Base-by-base conservation (phyloP, 2,329 filamentous ascomycete genomes). In the Aureobasidium sp. region DNA sequence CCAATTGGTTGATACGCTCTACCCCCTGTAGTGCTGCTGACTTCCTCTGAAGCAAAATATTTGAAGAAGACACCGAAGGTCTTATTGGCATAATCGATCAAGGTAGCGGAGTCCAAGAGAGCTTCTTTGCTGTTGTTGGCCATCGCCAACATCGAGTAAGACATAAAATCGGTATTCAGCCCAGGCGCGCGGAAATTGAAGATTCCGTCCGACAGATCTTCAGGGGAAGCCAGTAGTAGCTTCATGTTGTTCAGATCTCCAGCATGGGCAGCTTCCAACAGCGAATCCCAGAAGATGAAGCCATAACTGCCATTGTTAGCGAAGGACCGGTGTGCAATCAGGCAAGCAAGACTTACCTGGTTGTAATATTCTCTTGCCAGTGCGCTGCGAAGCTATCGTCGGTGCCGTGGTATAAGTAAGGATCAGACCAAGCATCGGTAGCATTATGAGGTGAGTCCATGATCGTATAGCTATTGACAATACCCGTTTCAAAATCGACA, bases 21-120 rank as follows among this genome's bases (percentile, higher is more conserved):
- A 5, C 50, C 50, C 2, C 33, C 50, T 15, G 50, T 6, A 12
- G 5, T n/a, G 17, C 50, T 40, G 8, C 14, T 56, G 24, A 56
- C 37, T 3, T 56, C 19, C 9, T 44, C 37, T 5, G 37, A 44
- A 5, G 39, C 52, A 19, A 44, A 56, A 24, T 56, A 37, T 27
- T 56, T 56, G 52, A 56, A 56, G 17, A 56, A 56, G 9, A 44
- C 17, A 31, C 52, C 52, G n/a, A 56, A 56, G 11, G 52, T 56
- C 22, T 42, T 14, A 15, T 42, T 56, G 22, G 52, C 52, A 31
- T 11, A 12, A 5, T 44, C 24, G 3, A 44, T 14, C 11, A 31
- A n/a, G 5, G 24, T 44, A 9, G 31, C 17, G 4, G 52, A 37
- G 6, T 56, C 39, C 14, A 56, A 19, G 11, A 56, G 27, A 12